Conservation (phyloP, 176 grass and related monocot genomes). For the Carex myosuroides region DNA sequence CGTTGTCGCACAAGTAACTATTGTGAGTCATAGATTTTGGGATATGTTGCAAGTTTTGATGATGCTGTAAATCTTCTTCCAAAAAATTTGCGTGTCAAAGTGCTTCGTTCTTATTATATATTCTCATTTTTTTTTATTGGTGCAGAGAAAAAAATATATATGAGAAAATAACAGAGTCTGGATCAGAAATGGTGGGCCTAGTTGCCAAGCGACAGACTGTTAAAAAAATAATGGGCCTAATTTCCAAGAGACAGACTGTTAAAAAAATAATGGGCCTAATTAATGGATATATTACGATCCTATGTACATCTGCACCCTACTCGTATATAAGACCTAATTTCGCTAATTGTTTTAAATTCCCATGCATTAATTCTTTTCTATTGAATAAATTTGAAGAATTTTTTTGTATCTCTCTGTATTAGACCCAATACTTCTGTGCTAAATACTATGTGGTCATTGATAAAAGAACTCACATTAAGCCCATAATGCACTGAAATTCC, state of each 20-base stretch:
- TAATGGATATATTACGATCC: not conserved
- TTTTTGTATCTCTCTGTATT: not conserved
- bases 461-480: not conserved
- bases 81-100: not conserved
- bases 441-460: not conserved
- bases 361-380: not conserved
- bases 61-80: not conserved
- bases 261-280: not conserved
- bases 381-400: not conserved
- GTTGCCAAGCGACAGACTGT: not conserved
- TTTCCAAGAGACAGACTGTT: not conserved
- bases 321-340: not conserved
- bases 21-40: not conserved
- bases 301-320: not conserved
- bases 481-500: not conserved
- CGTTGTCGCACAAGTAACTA: not conserved
- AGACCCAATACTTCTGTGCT: not conserved
- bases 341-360: not conserved
- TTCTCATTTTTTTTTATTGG: too few relatives aligned
- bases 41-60: not conserved
- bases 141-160: too few relatives aligned
- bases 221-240: too few relatives aligned
- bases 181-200: not conserved
- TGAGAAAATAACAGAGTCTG: too few relatives aligned
- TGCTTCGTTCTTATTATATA: too few relatives aligned